A percentile compares a stretch with the other conserved stretches of the same genome.
These are phyloP conservation scores for Fagopyrum homotropicum DNA, from an alignment of 148 eudicot species.

Conservation along the genomic window DNA sequence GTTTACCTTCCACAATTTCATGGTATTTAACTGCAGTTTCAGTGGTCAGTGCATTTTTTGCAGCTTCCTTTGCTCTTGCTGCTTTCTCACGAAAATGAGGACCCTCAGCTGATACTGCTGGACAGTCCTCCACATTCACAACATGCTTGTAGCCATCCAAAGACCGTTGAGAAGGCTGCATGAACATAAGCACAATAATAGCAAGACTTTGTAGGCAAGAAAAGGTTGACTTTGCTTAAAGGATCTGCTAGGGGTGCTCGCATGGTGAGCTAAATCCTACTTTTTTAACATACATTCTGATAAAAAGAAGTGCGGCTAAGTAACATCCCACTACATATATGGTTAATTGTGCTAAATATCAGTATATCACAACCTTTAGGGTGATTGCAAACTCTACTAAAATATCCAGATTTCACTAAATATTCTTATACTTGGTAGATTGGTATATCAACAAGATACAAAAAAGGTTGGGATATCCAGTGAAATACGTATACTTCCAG, in stretches of 20 bases:
- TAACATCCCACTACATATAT: not conserved
- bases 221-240: not conserved
- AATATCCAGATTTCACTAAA: too few relatives aligned
- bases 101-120: slow-evolving; percentile 57
- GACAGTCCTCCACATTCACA: slow-evolving; percentile 77
- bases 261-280: not conserved
- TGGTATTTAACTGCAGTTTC: slow-evolving; percentile 68
- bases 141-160: slow-evolving; percentile 94
- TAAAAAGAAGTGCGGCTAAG: not conserved
- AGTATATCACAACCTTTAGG: too few relatives aligned
- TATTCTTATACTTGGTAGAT: too few relatives aligned
- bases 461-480: too few relatives aligned
- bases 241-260: not conserved
- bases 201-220: not conserved
- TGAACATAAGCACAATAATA: not conserved
- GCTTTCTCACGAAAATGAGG: slow-evolving; percentile 79
- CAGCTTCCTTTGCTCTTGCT: slow-evolving; percentile 91
- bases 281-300: not conserved
- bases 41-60: slow-evolving; percentile 58
- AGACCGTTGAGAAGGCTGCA: slow-evolving; percentile 68
- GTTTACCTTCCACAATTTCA: slow-evolving; percentile 86
- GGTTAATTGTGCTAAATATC: too few relatives aligned
- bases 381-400: too few relatives aligned
- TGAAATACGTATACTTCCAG: too few relatives aligned
- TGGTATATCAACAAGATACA: too few relatives aligned